Evolutionary conservation across 2,329 filamentous ascomycete genomes (phyloP).

Genomic region (Juglanconis oblonga): DNA sequence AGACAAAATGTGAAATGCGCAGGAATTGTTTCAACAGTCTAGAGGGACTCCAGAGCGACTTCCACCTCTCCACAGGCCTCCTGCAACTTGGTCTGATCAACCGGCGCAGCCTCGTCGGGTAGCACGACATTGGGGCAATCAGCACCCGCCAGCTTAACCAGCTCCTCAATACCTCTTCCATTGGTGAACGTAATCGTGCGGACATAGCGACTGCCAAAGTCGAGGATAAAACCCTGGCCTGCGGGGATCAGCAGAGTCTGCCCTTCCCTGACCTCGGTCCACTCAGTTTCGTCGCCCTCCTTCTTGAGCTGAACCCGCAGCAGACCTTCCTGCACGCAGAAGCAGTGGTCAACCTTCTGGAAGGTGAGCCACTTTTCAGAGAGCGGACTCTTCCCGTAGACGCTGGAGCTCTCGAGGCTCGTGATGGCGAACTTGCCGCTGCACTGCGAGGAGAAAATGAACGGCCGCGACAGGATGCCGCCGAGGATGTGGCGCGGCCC

Average conservation of each 20-base stretch:
- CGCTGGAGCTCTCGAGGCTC: slow-evolving; percentile 44
- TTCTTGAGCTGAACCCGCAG: slow-evolving; percentile 39
- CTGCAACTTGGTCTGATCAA: slow-evolving; percentile 23
- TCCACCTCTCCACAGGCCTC: slow-evolving; percentile 3
- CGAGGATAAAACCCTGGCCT: slow-evolving; percentile 41
- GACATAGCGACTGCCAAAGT: slow-evolving; percentile 44
- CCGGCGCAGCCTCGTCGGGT: slow-evolving; percentile 32
- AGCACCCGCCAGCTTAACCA: slow-evolving; percentile 37
- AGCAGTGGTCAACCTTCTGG: slow-evolving; percentile 47
- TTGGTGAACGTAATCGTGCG: slow-evolving; percentile 46
- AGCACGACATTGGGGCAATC: slow-evolving; percentile 33
- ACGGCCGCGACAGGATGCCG: slow-evolving; percentile 44
- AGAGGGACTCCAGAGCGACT: neutral
- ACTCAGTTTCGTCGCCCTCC: slow-evolving; percentile 18
- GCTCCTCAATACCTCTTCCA: slow-evolving; percentile 45
- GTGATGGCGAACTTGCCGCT: slow-evolving; percentile 50
- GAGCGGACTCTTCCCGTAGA: slow-evolving; percentile 35
- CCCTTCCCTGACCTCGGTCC: slow-evolving; percentile 38
- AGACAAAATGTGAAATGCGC: too few species aligned
- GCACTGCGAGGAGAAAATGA: slow-evolving; percentile 46
- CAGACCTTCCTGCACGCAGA: slow-evolving; percentile 45
- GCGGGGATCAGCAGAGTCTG: slow-evolving; percentile 48
- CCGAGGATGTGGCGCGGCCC: slow-evolving; percentile 45
- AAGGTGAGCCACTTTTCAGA: slow-evolving; percentile 38
- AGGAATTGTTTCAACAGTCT: neutral